Conservation (phyloP, 805 yeast species). For the Diddensiella caesifluorescens region DNA sequence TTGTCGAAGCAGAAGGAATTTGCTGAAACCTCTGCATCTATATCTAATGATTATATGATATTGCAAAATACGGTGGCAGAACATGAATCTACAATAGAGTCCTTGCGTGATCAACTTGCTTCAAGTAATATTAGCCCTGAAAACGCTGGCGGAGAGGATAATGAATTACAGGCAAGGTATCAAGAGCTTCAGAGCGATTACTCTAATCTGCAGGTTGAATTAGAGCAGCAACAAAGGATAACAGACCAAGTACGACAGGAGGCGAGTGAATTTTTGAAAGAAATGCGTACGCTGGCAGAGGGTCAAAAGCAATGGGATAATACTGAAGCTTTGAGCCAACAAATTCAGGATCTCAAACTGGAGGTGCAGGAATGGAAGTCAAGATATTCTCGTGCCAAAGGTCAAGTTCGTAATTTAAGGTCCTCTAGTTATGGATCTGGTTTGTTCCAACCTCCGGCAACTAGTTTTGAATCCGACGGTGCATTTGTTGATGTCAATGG, state of each 20-base stretch:
- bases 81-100: slow-evolving; percentile 3
- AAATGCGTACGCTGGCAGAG: slow-evolving; percentile 35
- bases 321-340: slow-evolving; percentile 13
- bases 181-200: slow-evolving; percentile 22
- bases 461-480: slow-evolving; percentile 13
- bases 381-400: slow-evolving; percentile 27
- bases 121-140: background rate
- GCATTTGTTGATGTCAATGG: slow-evolving; percentile 27
- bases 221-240: slow-evolving; percentile 23
- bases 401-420: slow-evolving; percentile 26
- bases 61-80: slow-evolving; percentile 11
- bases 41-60: slow-evolving; percentile 6
- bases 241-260: slow-evolving; percentile 37
- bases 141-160: slow-evolving; percentile 7
- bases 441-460: slow-evolving; percentile 11
- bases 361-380: slow-evolving; percentile 35
- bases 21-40: slow-evolving; percentile 9
- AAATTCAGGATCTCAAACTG: slow-evolving; percentile 27
- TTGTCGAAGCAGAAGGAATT: slow-evolving; percentile 11
- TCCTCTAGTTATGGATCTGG: slow-evolving; percentile 22
- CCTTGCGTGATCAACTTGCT: background rate
- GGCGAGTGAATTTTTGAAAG: slow-evolving; percentile 33
- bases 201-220: slow-evolving; percentile 21
- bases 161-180: slow-evolving; percentile 17
- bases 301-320: slow-evolving; percentile 17